Conservation (phyloP, 305 asterid genomes). For the Andrographis paniculata region DNA sequence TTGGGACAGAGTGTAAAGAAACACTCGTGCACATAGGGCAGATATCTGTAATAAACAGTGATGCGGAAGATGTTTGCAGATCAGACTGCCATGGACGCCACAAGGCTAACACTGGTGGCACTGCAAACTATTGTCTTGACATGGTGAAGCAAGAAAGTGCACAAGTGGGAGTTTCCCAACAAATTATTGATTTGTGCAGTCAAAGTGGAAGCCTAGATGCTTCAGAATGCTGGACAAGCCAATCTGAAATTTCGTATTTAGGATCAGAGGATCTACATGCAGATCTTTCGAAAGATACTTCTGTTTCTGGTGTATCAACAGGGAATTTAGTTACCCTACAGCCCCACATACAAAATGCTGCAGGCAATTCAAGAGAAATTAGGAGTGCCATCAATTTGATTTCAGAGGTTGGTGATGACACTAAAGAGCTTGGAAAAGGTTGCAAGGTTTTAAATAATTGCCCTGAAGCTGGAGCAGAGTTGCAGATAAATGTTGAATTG, state of each 20-base stretch:
- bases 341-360: conserved; percentile 25
- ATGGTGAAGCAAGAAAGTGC: conserved; percentile 21
- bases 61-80: conserved; percentile 17
- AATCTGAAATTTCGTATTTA: conserved; percentile 22
- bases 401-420: conserved; percentile 26
- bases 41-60: conserved; percentile 19
- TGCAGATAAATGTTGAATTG: conserved; percentile 14
- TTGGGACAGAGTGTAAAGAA: conserved; percentile 21
- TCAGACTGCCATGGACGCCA: conserved; percentile 8
- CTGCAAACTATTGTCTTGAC: neutral
- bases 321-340: conserved; percentile 20
- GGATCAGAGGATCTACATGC: conserved; percentile 22
- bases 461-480: conserved; percentile 22
- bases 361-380: conserved; percentile 19
- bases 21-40: conserved; percentile 21
- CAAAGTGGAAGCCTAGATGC: conserved; percentile 18
- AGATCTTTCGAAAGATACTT: conserved; percentile 22
- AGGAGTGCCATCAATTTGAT: conserved; percentile 17
- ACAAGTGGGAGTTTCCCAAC: conserved; percentile 24
- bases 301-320: conserved; percentile 17
- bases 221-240: conserved; percentile 20
- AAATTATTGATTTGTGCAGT: conserved; percentile 17
- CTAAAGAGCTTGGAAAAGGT: conserved; percentile 17
- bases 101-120: no score
- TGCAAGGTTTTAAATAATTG: conserved; percentile 19